A percentile compares a stretch with the other conserved stretches of the same genome.
These are phyloP conservation scores for Osmanthus fragrans DNA, from an alignment of 257 asterid species.

Conservation along the genomic window DNA sequence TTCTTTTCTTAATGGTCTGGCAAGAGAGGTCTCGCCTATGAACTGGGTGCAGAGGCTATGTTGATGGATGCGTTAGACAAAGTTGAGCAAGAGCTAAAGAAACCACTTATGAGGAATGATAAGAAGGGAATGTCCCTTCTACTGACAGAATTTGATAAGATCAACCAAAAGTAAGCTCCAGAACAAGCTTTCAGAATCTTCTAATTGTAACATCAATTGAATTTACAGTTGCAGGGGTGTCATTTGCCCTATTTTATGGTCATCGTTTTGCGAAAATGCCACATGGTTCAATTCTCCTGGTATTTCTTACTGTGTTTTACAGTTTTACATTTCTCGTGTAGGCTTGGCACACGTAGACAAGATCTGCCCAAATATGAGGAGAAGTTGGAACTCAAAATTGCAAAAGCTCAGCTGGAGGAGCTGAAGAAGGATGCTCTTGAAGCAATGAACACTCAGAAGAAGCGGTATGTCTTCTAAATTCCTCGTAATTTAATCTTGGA, in stretches of 20 bases:
- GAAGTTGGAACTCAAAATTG: conserved; percentile 75
- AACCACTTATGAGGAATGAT: conserved; percentile 86
- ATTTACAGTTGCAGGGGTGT: background rate
- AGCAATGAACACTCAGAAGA: conserved; percentile 96
- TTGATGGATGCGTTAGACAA: conserved; percentile 83
- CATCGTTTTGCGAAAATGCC: conserved; percentile 7
- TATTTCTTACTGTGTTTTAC: background rate
- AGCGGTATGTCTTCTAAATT: conserved; percentile 45
- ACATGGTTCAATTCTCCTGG: conserved; percentile 13
- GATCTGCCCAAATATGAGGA: conserved; percentile 89
- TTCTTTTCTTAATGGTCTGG: conserved; percentile 20
- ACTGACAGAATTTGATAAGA: conserved; percentile 74
- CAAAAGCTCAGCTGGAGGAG: conserved; percentile 86
- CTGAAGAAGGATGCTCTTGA: conserved; percentile 80
- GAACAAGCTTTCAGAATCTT: conserved; percentile 5
- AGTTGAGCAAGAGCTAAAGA: conserved; percentile 82
- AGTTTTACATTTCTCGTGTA: conserved; percentile 26
- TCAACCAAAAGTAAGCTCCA: conserved; percentile 83
- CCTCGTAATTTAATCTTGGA: background rate
- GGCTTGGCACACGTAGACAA: conserved; percentile 79
- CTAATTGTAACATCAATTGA: background rate
- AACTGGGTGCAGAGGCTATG: conserved; percentile 80
- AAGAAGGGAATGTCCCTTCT: conserved; percentile 87
- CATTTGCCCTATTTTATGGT: conserved; percentile 1
- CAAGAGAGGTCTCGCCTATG: conserved; percentile 85